Conservation (phyloP, 306 rosid species). For the Acacia acuminata region DNA sequence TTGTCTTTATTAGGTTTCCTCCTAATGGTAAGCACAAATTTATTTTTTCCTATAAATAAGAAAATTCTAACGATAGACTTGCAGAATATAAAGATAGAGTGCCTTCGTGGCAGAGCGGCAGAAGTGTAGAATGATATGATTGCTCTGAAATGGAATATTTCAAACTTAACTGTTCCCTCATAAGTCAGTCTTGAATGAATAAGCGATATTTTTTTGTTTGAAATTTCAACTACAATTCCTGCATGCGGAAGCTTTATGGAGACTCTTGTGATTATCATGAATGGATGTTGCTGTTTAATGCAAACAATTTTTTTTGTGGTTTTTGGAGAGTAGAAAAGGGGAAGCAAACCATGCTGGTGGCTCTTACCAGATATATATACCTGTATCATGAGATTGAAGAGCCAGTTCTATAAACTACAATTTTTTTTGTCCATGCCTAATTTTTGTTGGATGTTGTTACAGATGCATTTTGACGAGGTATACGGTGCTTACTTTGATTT, state of each 20-base stretch:
- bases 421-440: constrained; percentile 32
- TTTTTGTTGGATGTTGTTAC: constrained; percentile 44
- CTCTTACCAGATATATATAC: background rate
- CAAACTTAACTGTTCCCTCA: background rate
- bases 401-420: constrained; percentile 5
- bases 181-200: background rate
- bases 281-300: background rate
- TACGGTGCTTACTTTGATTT: constrained; percentile 88
- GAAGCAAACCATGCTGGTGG: constrained; percentile 25
- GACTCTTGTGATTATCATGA: background rate
- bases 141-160: background rate
- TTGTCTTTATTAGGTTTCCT: background rate
- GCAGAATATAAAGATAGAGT: background rate
- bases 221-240: background rate
- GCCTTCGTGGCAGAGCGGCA: background rate
- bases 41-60: background rate
- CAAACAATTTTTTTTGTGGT: background rate
- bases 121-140: background rate
- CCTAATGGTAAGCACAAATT: background rate
- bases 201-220: background rate
- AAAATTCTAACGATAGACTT: background rate
- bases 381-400: constrained; percentile 11
- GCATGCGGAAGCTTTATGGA: constrained; percentile 4
- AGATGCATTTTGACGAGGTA: constrained; percentile 81
- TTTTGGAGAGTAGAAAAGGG: constrained; percentile 3